Percentiles rank a stretch among this genome's conserved stretches.
Evolutionary conservation across 2,329 filamentous ascomycete species (phyloP).

Genomic region (Cladorrhinum sp.): DNA sequence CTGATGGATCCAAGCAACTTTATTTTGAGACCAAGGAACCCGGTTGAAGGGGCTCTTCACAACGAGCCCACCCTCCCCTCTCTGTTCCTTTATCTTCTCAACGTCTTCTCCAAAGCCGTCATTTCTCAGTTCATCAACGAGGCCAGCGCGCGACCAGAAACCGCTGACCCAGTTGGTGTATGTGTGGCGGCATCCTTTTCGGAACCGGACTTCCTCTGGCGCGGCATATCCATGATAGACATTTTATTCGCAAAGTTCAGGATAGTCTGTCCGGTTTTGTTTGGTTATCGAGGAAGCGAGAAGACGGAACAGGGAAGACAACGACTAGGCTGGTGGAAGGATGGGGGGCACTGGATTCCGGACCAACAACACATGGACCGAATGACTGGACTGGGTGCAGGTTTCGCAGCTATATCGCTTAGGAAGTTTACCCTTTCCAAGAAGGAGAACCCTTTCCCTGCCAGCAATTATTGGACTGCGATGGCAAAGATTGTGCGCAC

Average conservation of each 20-base stretch:
- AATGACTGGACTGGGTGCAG: constrained; percentile 79
- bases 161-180: constrained; percentile 71
- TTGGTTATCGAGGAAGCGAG: constrained; percentile 76
- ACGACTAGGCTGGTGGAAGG: constrained; percentile 71
- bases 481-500: constrained; percentile 76
- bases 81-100: constrained; percentile 68
- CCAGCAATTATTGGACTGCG: constrained; percentile 76
- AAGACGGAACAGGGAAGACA: constrained; percentile 64
- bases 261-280: constrained; percentile 76
- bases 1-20: constrained; percentile 52
- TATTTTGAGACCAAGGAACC: constrained; percentile 41
- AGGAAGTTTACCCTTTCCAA: constrained; percentile 73
- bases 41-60: constrained; percentile 39
- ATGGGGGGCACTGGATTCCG: constrained; percentile 56
- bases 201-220: constrained; percentile 58
- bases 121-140: constrained; percentile 64
- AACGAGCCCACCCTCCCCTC: constrained; percentile 52
- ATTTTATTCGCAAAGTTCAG: constrained; percentile 81
- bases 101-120: constrained; percentile 65
- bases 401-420: constrained; percentile 78
- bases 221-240: constrained; percentile 66
- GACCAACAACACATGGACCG: constrained; percentile 75
- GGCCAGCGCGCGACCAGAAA: constrained; percentile 54
- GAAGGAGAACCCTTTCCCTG: constrained; percentile 72
- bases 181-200: constrained; percentile 68